phyloP scores from a whole-genome alignment of 2,329 filamentous ascomycete species.

The Claviceps humidiphila region DNA sequence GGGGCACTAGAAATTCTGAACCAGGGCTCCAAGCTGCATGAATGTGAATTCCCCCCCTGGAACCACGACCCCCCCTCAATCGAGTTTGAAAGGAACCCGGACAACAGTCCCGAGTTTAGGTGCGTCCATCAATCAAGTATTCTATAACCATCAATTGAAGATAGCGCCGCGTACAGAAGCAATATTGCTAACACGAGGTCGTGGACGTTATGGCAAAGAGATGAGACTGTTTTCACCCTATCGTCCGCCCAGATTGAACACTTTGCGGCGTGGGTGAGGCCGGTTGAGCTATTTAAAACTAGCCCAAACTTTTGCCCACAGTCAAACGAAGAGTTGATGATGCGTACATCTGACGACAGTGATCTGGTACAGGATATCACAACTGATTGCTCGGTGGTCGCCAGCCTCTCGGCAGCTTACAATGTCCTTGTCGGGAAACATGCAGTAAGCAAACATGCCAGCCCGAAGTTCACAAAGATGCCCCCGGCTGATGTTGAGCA shows the following conservation, averaged over 20 bases:
- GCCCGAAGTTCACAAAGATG: not conserved
- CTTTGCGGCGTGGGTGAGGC: slow-evolving; percentile 76
- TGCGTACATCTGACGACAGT: slow-evolving; percentile 44
- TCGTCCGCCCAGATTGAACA: slow-evolving; percentile 61
- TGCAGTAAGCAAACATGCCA: slow-evolving; percentile 35
- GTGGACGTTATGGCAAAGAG: slow-evolving; percentile 34
- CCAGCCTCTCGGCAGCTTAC: slow-evolving; percentile 75
- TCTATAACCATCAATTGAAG: not conserved
- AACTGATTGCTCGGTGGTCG: slow-evolving; percentile 93
- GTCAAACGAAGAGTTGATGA: slow-evolving; percentile 29
- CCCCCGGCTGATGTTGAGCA: slow-evolving; percentile 17
- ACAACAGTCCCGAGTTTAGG: not conserved
- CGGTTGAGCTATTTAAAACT: slow-evolving; percentile 44
- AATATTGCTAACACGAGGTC: not conserved
- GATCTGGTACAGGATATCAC: slow-evolving; percentile 93
- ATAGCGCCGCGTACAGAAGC: not conserved
- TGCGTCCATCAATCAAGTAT: not conserved
- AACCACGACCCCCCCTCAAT: slow-evolving; percentile 42
- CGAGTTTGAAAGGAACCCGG: slow-evolving; percentile 40
- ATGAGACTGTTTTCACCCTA: slow-evolving; percentile 54
- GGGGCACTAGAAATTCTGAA: slow-evolving; percentile 42
- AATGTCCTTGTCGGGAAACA: slow-evolving; percentile 54
- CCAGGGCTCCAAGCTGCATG: slow-evolving; percentile 68
- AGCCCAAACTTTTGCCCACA: slow-evolving; percentile 13
- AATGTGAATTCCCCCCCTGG: slow-evolving; percentile 79